A percentile compares a stretch with the other conserved stretches of the same genome.
Conservation (phyloP, 1,284 basidiomycete genomes). For the Meira nashicola region DNA sequence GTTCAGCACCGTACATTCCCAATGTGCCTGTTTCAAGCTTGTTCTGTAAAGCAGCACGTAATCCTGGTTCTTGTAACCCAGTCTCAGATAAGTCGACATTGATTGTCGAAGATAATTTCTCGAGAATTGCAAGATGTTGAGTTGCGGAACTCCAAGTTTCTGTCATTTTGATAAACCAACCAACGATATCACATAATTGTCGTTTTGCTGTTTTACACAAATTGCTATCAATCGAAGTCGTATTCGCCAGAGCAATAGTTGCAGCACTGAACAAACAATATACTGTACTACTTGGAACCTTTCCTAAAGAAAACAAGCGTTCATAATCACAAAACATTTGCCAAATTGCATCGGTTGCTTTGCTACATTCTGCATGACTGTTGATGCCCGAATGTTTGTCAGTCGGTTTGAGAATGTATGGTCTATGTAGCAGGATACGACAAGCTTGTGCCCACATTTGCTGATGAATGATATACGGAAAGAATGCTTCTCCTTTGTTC, state of each 20-base stretch:
- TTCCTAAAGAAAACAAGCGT: slow-evolving; percentile 30
- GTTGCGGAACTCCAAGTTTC: slow-evolving; percentile 9
- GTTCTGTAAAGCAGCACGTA: slow-evolving; percentile 5
- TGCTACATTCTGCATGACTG: slow-evolving; percentile 35
- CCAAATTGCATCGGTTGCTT: slow-evolving; percentile 27
- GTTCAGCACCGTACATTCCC: background rate
- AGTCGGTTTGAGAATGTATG: slow-evolving; percentile 31
- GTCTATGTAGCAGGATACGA: slow-evolving; percentile 31
- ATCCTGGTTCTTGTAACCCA: background rate
- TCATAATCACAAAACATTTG: slow-evolving; percentile 30
- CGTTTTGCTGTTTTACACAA: slow-evolving; percentile 26
- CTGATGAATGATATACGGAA: background rate
- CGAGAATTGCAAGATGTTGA: slow-evolving; percentile 7
- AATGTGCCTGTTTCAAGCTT: background rate
- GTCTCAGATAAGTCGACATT: background rate
- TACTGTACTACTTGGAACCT: slow-evolving; percentile 28
- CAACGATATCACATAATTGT: slow-evolving; percentile 5
- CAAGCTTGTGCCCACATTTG: slow-evolving; percentile 26
- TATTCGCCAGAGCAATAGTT: slow-evolving; percentile 41
- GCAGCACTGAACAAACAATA: slow-evolving; percentile 40
- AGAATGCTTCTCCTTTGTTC: background rate
- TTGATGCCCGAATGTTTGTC: slow-evolving; percentile 14
- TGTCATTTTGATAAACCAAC: slow-evolving; percentile 6
- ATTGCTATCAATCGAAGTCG: slow-evolving; percentile 26
- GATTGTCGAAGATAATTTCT: background rate